phyloP scores from a whole-genome alignment of 139 green algal genomes.

The Chlorella sp. region DNA sequence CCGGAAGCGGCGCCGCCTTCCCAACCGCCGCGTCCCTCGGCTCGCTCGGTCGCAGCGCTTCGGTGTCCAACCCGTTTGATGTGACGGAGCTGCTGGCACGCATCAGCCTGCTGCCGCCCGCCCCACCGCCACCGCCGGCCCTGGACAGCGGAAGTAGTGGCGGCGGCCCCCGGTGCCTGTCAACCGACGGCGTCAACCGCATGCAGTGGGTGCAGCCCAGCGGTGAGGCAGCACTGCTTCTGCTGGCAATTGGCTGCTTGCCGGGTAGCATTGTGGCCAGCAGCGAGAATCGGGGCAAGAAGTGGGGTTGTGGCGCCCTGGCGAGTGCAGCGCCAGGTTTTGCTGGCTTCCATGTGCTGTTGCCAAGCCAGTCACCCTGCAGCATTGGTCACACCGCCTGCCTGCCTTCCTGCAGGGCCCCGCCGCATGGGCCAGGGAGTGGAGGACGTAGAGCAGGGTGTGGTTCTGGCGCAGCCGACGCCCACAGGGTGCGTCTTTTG shows the following conservation, averaged over 20 bases:
- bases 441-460: slow-evolving; percentile 87
- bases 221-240: not conserved
- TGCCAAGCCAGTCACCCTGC: too few relatives aligned
- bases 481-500: slow-evolving; percentile 40
- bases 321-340: not conserved
- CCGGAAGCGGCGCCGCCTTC: not conserved
- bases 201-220: slow-evolving; percentile 24
- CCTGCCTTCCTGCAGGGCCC: slow-evolving; percentile 55
- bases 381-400: not conserved
- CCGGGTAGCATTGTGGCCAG: too few relatives aligned
- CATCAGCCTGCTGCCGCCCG: not conserved
- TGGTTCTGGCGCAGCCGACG: slow-evolving; percentile 63
- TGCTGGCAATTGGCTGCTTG: not conserved
- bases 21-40: too few relatives aligned
- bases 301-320: not conserved
- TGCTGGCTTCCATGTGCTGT: not conserved
- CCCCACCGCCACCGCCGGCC: not conserved
- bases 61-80: not conserved
- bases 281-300: too few relatives aligned
- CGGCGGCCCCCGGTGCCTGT: not conserved
- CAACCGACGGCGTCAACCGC: not conserved
- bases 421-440: slow-evolving; percentile 72
- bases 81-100: not conserved
- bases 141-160: not conserved
- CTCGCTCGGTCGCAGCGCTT: not conserved